phyloP scores from a whole-genome alignment of 495 filamentous ascomycete species.

The Penicillium paradoxum region DNA sequence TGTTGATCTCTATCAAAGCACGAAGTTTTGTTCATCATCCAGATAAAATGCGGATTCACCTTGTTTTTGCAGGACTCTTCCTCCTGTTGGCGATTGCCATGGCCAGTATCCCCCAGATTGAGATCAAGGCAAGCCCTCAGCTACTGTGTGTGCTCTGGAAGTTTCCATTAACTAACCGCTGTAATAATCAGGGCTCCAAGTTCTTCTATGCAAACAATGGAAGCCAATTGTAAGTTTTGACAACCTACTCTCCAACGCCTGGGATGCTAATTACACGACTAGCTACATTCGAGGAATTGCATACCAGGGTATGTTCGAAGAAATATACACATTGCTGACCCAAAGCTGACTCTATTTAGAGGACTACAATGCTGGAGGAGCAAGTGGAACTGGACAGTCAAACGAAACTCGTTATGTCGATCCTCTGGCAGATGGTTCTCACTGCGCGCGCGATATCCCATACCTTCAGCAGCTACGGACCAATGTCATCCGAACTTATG shows the following conservation, averaged over 20 bases:
- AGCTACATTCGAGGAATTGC: constrained; percentile 80
- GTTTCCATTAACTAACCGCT: not conserved
- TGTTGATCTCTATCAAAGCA: not conserved
- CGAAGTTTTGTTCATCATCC: not conserved
- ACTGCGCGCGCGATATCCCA: constrained; percentile 76
- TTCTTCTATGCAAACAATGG: constrained; percentile 72
- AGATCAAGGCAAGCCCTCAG: constrained; percentile 1
- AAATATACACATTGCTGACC: not conserved
- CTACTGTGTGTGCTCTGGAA: not conserved
- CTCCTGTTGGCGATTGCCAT: not conserved
- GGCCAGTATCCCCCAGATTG: not conserved
- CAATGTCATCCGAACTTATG: constrained; percentile 90
- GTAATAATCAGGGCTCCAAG: constrained; percentile 51
- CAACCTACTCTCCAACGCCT: not conserved
- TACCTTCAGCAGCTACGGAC: constrained; percentile 66
- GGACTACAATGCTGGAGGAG: constrained; percentile 37
- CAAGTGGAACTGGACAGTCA: constrained; percentile 14
- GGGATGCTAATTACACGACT: constrained; percentile 2
- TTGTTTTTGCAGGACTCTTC: not conserved
- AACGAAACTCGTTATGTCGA: constrained; percentile 46
- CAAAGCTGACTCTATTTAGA: constrained; percentile 26
- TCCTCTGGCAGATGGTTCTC: constrained; percentile 62
- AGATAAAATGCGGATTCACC: not conserved
- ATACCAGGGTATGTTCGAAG: constrained; percentile 56
- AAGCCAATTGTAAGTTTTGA: constrained; percentile 63